Evolutionary conservation across 2,329 filamentous ascomycete genomes (phyloP).

Genomic region (Torrubiella hemipterigena): DNA sequence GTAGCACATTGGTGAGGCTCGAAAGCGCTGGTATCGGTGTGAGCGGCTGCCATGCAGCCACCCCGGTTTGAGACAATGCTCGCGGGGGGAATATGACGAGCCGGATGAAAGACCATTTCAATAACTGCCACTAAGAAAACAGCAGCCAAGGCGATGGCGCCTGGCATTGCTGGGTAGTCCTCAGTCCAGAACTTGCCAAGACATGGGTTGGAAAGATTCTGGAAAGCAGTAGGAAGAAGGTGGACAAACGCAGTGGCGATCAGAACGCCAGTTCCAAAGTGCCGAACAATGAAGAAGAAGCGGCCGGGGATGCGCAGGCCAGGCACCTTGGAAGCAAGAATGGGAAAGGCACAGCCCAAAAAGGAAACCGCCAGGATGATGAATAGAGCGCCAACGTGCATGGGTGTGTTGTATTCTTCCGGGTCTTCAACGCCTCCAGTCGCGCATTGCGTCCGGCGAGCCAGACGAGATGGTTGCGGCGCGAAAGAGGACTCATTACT

Average conservation of each 20-base stretch:
- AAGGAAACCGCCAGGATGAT: constrained; percentile 35
- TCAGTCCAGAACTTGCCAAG: constrained; percentile 65
- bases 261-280: constrained; percentile 68
- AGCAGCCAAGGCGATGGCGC: constrained; percentile 66
- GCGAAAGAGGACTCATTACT: too few relatives aligned
- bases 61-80: constrained; percentile 4
- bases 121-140: constrained; percentile 70
- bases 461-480: too few relatives aligned
- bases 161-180: constrained; percentile 66
- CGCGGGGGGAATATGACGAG: constrained; percentile 16
- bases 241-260: constrained; percentile 72
- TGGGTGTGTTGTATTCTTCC: constrained; percentile 38
- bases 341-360: constrained; percentile 38
- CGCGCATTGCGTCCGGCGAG: too few relatives aligned
- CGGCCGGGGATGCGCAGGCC: constrained; percentile 39
- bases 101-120: constrained; percentile 54
- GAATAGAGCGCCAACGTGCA: constrained; percentile 46
- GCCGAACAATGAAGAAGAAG: constrained; percentile 46
- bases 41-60: constrained; percentile 10
- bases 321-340: constrained; percentile 39
- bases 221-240: constrained; percentile 54
- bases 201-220: constrained; percentile 50
- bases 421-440: too few relatives aligned
- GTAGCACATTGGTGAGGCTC: neutral
- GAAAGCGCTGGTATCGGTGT: constrained; percentile 1